These are phyloP conservation scores for Rhipidocladum racemiflorum DNA, from an alignment of 176 grass and related monocot species.

Conservation along the genomic window DNA sequence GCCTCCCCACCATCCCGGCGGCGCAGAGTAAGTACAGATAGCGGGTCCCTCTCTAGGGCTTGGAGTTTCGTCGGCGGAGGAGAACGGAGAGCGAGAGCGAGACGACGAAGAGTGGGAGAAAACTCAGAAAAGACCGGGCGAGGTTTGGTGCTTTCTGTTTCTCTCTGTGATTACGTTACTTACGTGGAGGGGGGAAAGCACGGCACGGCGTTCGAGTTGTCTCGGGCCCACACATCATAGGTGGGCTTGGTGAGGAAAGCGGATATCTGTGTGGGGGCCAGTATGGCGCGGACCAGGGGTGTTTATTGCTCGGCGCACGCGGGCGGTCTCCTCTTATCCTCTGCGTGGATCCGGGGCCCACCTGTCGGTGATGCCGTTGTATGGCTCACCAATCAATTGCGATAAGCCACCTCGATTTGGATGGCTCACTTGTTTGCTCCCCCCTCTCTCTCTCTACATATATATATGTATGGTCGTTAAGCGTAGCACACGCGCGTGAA, in stretches of 20 bases:
- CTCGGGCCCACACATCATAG: neutral
- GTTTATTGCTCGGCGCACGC: neutral
- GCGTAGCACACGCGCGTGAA: too few relatives aligned
- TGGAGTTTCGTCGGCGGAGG: neutral
- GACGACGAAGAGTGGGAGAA: neutral
- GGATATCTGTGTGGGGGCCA: neutral
- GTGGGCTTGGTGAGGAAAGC: neutral
- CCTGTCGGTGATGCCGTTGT: too few relatives aligned
- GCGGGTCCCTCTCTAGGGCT: too few relatives aligned
- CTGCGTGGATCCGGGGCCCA: too few relatives aligned
- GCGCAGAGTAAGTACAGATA: neutral
- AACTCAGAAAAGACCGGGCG: too few relatives aligned
- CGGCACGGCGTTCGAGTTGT: neutral
- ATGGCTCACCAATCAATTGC: too few relatives aligned
- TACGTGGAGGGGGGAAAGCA: too few relatives aligned
- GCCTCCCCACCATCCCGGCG: constrained; percentile 22
- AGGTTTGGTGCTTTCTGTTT: too few relatives aligned
- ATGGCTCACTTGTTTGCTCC: too few relatives aligned
- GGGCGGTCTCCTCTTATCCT: neutral
- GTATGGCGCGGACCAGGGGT: neutral
- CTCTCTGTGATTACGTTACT: neutral
- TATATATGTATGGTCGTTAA: too few relatives aligned
- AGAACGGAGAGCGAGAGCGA: neutral
- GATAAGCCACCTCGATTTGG: too few relatives aligned
- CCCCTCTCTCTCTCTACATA: too few relatives aligned